Conservation (phyloP, 352 stramenopile species). For the Globisporangium parvum region DNA sequence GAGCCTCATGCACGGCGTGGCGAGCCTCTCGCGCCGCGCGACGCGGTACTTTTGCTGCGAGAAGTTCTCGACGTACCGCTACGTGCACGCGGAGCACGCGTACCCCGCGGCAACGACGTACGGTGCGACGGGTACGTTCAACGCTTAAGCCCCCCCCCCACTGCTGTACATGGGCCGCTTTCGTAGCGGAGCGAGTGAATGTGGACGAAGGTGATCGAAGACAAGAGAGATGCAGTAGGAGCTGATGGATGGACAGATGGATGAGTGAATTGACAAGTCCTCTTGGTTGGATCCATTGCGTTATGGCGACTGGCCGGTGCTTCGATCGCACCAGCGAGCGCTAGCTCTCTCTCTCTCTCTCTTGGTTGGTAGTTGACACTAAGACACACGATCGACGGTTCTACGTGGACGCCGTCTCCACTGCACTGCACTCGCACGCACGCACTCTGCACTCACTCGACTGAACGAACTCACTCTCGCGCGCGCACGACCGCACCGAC, state of each 20-base stretch:
- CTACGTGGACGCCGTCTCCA: too few species aligned
- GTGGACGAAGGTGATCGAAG: not conserved
- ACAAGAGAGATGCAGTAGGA: too few species aligned
- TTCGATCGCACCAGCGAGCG: conserved; percentile 13
- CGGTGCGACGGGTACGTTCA: conserved; percentile 21
- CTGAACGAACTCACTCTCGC: not conserved
- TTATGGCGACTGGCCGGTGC: conserved; percentile 4
- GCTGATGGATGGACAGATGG: too few species aligned
- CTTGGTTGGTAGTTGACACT: not conserved
- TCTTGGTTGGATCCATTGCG: not conserved
- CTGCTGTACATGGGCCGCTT: too few species aligned
- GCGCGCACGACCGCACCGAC: not conserved
- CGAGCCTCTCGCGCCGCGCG: conserved; percentile 30
- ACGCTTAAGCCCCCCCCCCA: not conserved
- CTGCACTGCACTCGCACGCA: too few species aligned
- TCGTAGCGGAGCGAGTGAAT: not conserved
- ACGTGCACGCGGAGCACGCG: conserved; percentile 18
- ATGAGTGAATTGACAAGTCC: not conserved
- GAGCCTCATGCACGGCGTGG: conserved; percentile 48
- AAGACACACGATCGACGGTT: conserved; percentile 1
- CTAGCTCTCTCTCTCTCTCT: too few species aligned
- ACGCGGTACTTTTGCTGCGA: conserved; percentile 72
- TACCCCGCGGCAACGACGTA: conserved; percentile 24
- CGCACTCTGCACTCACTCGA: too few species aligned
- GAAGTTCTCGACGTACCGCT: conserved; percentile 42